A percentile compares a stretch with the other conserved stretches of the same genome.
phyloP scores from a whole-genome alignment of 495 filamentous ascomycete genomes.

The Trichoderma parareesei region DNA sequence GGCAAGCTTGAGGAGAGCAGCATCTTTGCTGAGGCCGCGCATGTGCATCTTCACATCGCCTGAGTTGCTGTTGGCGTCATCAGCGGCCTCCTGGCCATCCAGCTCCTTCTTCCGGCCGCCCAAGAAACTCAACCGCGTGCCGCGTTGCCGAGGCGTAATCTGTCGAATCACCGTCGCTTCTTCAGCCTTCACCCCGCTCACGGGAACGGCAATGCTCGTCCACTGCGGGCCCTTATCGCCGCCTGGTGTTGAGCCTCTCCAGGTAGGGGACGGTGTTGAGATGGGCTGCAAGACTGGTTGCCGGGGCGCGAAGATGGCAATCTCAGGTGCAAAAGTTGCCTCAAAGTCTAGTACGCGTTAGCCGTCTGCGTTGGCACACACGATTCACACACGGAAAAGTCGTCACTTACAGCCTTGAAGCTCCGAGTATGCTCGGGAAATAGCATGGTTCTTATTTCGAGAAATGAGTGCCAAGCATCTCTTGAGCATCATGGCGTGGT shows the following conservation, averaged over 20 bases:
- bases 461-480: constrained; percentile 65
- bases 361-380: not conserved
- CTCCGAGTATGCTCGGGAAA: constrained; percentile 33
- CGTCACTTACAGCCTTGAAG: constrained; percentile 42
- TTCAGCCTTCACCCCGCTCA: constrained; percentile 28
- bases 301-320: constrained; percentile 44
- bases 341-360: constrained; percentile 40
- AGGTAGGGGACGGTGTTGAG: constrained; percentile 33
- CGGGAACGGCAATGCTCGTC: constrained; percentile 17
- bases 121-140: constrained; percentile 41
- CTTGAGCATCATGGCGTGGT: constrained; percentile 83
- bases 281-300: constrained; percentile 24
- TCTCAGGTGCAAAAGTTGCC: constrained; percentile 52
- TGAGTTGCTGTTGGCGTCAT: constrained; percentile 21
- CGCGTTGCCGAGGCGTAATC: constrained; percentile 33
- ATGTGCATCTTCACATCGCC: constrained; percentile 17
- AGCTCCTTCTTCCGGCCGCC: constrained; percentile 34
- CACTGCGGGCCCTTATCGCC: constrained; percentile 18
- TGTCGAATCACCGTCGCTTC: constrained; percentile 32
- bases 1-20: constrained; percentile 13
- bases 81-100: constrained; percentile 7
- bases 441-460: constrained; percentile 46
- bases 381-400: constrained; percentile 15
- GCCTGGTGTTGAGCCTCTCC: constrained; percentile 21
- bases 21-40: constrained; percentile 25